These are phyloP conservation scores for Auriscalpium microsporum DNA, from an alignment of 768 basidiomycete genomes.

Conservation along the genomic window DNA sequence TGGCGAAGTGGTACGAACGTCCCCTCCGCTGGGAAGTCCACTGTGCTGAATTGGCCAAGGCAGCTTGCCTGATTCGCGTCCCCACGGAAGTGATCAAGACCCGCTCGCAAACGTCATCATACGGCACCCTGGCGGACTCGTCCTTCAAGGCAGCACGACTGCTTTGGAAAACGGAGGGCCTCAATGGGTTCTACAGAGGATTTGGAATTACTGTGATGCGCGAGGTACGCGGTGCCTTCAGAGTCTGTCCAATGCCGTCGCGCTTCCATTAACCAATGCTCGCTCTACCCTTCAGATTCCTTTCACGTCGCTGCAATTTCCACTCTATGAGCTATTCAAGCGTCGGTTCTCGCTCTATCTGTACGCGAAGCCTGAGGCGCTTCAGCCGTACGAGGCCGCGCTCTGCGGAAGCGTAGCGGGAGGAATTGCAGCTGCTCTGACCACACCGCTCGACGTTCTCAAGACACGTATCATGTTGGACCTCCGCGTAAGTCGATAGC, in stretches of 20 bases:
- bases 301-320: conserved; percentile 94
- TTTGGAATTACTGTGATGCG: conserved; percentile 72
- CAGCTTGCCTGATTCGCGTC: conserved; percentile 87
- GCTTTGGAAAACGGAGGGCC: conserved; percentile 53
- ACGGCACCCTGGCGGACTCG: conserved; percentile 45
- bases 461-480: conserved; percentile 98
- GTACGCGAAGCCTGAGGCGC: conserved; percentile 35
- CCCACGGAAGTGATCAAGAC: conserved; percentile 97
- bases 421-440: conserved; percentile 79
- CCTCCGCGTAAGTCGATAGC: conserved; percentile 46
- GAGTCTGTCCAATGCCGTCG: background rate
- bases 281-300: conserved; percentile 57
- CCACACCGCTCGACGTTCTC: conserved; percentile 92
- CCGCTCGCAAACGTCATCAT: conserved; percentile 78
- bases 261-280: background rate
- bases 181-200: conserved; percentile 80
- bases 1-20: conserved; percentile 42
- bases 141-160: conserved; percentile 53
- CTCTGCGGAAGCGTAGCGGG: conserved; percentile 88
- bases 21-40: background rate
- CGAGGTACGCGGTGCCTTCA: conserved; percentile 34
- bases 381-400: conserved; percentile 72
- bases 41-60: conserved; percentile 29
- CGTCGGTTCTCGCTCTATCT: conserved; percentile 46
- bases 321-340: conserved; percentile 88